A percentile compares a stretch with the other conserved stretches of the same genome.
Conservation (phyloP, 768 basidiomycete species). For the Candolleomyces eurysporus region DNA sequence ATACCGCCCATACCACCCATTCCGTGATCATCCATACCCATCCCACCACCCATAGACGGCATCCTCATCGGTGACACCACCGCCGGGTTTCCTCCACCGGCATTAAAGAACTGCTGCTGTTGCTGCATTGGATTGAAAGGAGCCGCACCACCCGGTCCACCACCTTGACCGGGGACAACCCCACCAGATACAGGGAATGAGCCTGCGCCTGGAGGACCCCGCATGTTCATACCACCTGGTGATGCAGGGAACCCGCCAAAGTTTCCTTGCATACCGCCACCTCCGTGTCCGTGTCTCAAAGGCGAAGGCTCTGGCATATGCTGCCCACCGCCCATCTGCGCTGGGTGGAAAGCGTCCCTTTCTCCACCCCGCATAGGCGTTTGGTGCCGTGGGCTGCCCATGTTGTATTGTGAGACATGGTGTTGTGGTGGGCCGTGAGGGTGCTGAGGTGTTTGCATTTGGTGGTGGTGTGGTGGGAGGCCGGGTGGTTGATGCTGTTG, state of each 20-base stretch:
- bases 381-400: constrained; percentile 26
- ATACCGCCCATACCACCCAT: constrained; percentile 29
- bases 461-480: constrained; percentile 23
- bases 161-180: constrained; percentile 13
- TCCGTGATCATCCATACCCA: constrained; percentile 14
- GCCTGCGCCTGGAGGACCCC: constrained; percentile 8
- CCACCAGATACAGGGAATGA: background rate
- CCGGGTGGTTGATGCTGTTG: constrained; percentile 25
- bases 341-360: constrained; percentile 20
- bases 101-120: constrained; percentile 4
- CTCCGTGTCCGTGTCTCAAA: constrained; percentile 12
- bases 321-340: constrained; percentile 21
- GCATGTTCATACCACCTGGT: constrained; percentile 18
- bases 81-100: constrained; percentile 16
- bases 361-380: constrained; percentile 31
- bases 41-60: constrained; percentile 22
- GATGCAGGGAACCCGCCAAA: constrained; percentile 25
- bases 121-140: constrained; percentile 27
- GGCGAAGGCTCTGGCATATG: constrained; percentile 7
- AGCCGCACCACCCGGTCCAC: constrained; percentile 13
- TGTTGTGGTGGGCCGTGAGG: constrained; percentile 17
- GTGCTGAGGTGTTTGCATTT: constrained; percentile 27
- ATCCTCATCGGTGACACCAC: constrained; percentile 34
- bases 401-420: constrained; percentile 17
- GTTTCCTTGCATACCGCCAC: constrained; percentile 19